Evolutionary conservation across 2,329 filamentous ascomycete genomes (phyloP).

Genomic region (Elsinoe fawcettii): DNA sequence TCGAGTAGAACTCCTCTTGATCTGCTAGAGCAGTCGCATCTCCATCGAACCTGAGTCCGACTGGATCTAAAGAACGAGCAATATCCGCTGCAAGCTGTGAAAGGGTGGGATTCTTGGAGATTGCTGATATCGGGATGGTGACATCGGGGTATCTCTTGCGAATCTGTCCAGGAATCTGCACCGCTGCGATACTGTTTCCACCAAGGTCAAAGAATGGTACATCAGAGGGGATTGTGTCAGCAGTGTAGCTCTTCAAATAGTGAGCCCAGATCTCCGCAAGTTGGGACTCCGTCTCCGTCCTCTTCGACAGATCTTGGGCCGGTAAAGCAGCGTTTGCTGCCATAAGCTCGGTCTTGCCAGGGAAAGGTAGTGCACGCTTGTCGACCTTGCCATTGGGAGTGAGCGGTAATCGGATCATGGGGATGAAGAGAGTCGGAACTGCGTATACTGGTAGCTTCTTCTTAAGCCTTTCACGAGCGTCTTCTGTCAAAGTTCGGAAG

Average conservation of each 20-base stretch:
- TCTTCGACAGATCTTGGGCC: conserved; percentile 39
- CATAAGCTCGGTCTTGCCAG: conserved; percentile 60
- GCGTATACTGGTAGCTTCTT: conserved; percentile 66
- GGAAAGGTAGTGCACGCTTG: conserved; percentile 71
- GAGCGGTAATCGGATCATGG: conserved; percentile 64
- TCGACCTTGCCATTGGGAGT: conserved; percentile 84
- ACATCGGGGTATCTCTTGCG: conserved; percentile 53
- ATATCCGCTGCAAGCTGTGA: conserved; percentile 48
- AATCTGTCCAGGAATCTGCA: conserved; percentile 69
- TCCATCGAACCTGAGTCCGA: conserved; percentile 39
- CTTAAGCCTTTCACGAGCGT: conserved; percentile 61
- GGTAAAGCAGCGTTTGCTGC: conserved; percentile 38
- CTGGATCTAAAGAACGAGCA: conserved; percentile 43
- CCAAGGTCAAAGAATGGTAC: conserved; percentile 71
- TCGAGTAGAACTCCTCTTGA: conserved; percentile 45
- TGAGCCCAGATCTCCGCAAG: conserved; percentile 67
- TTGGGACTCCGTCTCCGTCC: conserved; percentile 53
- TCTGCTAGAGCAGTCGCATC: conserved; percentile 35
- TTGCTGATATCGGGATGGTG: conserved; percentile 60
- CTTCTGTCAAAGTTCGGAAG: conserved; percentile 53
- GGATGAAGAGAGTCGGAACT: conserved; percentile 66
- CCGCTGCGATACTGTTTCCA: conserved; percentile 72
- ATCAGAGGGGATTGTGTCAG: conserved; percentile 57
- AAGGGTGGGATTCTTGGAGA: conserved; percentile 61
- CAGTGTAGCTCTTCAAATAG: conserved; percentile 59